Conservation (phyloP, 352 stramenopile species). For the Globisporangium okanoganense region DNA sequence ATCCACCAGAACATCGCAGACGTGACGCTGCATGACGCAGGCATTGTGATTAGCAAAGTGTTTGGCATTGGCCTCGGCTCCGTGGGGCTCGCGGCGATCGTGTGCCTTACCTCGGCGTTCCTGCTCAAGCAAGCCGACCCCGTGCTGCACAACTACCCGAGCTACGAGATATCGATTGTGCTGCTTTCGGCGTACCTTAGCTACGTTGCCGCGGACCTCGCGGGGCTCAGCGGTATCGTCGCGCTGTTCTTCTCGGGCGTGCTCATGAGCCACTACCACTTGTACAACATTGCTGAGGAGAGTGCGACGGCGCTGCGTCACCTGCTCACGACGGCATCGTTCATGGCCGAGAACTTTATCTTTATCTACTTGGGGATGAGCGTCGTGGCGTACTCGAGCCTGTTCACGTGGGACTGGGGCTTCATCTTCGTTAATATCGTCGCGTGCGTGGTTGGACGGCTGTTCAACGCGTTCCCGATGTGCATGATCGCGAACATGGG, state of each 20-base stretch:
- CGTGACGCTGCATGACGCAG: conserved; percentile 67
- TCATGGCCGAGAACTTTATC: conserved; percentile 87
- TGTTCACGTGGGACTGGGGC: conserved; percentile 83
- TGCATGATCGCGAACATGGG: conserved; percentile 70
- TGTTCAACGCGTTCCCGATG: conserved; percentile 79
- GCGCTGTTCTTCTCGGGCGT: conserved; percentile 93
- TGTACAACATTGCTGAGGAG: conserved; percentile 80
- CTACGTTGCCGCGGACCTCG: conserved; percentile 74
- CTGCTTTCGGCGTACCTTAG: conserved; percentile 79
- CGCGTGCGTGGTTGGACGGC: conserved; percentile 57
- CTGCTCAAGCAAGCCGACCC: conserved; percentile 77
- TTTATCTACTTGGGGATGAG: conserved; percentile 87
- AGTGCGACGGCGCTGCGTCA: conserved; percentile 73
- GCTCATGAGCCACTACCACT: conserved; percentile 85
- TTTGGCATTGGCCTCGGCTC: conserved; percentile 83
- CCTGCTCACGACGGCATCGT: conserved; percentile 72
- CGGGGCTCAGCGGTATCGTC: conserved; percentile 89
- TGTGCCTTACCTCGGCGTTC: conserved; percentile 79
- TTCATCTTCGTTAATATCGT: conserved; percentile 76
- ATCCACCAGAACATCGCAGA: conserved; percentile 70
- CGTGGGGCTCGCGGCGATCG: conserved; percentile 58
- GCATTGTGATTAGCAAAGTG: conserved; percentile 77
- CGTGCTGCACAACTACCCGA: conserved; percentile 67
- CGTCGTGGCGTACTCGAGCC: conserved; percentile 71
- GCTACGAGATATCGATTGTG: conserved; percentile 87